These are phyloP conservation scores for Aspergillus transmontanensis DNA, from an alignment of 2,329 filamentous ascomycete genomes.

Conservation along the genomic window DNA sequence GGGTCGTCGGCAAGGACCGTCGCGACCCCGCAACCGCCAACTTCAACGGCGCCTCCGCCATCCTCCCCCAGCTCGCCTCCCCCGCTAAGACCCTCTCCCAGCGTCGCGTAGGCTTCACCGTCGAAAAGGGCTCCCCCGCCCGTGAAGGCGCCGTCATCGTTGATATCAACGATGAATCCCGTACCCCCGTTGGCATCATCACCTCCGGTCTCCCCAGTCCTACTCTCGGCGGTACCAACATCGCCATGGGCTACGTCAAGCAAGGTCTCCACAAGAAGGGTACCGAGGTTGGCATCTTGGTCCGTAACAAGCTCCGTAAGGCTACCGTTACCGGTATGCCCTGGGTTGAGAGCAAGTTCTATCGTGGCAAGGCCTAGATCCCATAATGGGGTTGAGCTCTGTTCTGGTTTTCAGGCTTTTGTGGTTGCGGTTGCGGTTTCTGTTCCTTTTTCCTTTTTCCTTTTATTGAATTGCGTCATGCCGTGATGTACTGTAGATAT, in stretches of 20 bases:
- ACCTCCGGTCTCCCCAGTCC: conserved; percentile 92
- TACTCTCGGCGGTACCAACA: conserved; percentile 77
- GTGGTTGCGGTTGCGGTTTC: not conserved
- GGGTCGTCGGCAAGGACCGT: conserved; percentile 83
- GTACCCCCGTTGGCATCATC: conserved; percentile 70
- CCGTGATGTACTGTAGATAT: conserved; percentile 9
- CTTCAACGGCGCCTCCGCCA: conserved; percentile 83
- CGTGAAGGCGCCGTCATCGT: conserved; percentile 85
- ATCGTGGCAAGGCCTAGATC: conserved; percentile 31
- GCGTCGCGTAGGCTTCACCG: conserved; percentile 76
- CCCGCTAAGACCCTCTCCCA: conserved; percentile 64
- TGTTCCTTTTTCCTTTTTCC: not conserved
- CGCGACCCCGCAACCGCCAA: conserved; percentile 59
- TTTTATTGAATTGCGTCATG: not conserved
- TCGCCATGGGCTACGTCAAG: conserved; percentile 92
- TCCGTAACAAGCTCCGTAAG: conserved; percentile 74
- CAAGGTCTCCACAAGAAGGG: conserved; percentile 81
- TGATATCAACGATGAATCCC: conserved; percentile 56
- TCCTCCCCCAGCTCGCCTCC: conserved; percentile 69
- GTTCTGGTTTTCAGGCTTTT: not conserved
- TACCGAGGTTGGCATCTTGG: conserved; percentile 75
- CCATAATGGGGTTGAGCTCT: not conserved
- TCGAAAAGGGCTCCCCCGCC: conserved; percentile 80
- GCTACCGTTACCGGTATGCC: conserved; percentile 85
- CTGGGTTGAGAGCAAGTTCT: conserved; percentile 80